Evolutionary conservation across 169 alveolate genomes (phyloP), one percentile per base, ranked within the genome.

Genomic region (Plasmodium billcollinsi): DNA sequence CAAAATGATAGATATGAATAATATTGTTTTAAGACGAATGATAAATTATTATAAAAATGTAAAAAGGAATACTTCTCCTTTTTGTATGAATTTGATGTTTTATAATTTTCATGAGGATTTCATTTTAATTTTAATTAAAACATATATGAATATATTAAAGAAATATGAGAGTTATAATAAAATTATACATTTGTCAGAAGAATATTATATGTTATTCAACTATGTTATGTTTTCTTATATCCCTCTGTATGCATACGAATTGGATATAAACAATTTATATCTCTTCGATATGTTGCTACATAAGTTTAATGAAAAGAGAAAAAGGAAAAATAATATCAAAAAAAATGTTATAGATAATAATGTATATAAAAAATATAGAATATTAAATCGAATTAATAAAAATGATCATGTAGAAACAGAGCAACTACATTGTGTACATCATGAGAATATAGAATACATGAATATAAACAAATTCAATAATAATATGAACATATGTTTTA

Each of bases 91-190:
- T 54, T 58, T 83, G 52, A 26, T 83, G 24, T 62, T 71, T 24
- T 47, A 50, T 85, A 72, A 58, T 49, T 83, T 83, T 47, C 74
- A 83, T 33, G 74, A 73, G 29, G 91, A 83, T 63, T 58, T 83
- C 67, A 83, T 83, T 54, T 52, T 11, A 29, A 58, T 24, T 24
- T 50, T 83, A 39, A 47, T 83, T 43, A 56, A 70, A 52, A 63
- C 50, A 18, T 63, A 45, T 45, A 83, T 18, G 26, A 56, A 52
- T 20, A 45, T 83, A 69, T 63, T 83, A 63, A 83, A 71, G 43
- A 67, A 58, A 59, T 59, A 59, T 56, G 86, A 47, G 43, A 39
- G 47, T 39, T 5, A 39, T 39, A 15, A 83, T 24, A 63, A 50
- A 21, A 26, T 21, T 24, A 18, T 33, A 11, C 5, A 45, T 43